Evolutionary conservation across 768 basidiomycete species (phyloP).

Genomic region (Thelephora ganbajun): DNA sequence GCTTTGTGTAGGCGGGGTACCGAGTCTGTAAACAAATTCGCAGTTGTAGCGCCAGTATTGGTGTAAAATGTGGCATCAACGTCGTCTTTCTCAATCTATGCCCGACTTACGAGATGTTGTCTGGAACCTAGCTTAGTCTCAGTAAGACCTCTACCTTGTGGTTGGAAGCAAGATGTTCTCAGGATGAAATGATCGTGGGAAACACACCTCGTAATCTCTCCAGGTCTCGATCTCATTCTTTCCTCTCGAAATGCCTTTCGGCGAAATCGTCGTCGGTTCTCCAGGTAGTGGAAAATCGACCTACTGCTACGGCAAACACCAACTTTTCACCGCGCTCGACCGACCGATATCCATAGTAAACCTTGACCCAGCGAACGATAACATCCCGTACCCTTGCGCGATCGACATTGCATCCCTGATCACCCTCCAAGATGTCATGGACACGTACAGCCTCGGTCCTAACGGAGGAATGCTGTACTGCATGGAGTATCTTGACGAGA

Average conservation of each 20-base stretch:
- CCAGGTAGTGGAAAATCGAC: conserved; percentile 85
- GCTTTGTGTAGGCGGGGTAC: too few relatives aligned
- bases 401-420: conserved; percentile 78
- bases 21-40: too few relatives aligned
- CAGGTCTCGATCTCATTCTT: too few relatives aligned
- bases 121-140: too few relatives aligned
- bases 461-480: conserved; percentile 96
- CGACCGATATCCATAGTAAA: conserved; percentile 87
- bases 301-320: conserved; percentile 78
- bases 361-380: conserved; percentile 88
- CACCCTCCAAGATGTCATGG: conserved; percentile 79
- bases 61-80: too few relatives aligned
- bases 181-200: too few relatives aligned
- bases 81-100: too few relatives aligned
- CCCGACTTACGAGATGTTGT: too few relatives aligned
- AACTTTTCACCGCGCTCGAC: conserved; percentile 75
- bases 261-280: conserved; percentile 76
- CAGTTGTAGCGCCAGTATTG: too few relatives aligned
- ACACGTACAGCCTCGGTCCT: conserved; percentile 72
- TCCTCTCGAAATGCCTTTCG: conserved; percentile 60
- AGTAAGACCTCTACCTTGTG: too few relatives aligned
- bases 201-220: too few relatives aligned
- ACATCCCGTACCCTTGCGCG: conserved; percentile 83
- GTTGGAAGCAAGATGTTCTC: too few relatives aligned
- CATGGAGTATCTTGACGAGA: conserved; percentile 93